Evolutionary conservation across 345 rosid species (phyloP).

Genomic region (Psidium friedrichsthalianum): DNA sequence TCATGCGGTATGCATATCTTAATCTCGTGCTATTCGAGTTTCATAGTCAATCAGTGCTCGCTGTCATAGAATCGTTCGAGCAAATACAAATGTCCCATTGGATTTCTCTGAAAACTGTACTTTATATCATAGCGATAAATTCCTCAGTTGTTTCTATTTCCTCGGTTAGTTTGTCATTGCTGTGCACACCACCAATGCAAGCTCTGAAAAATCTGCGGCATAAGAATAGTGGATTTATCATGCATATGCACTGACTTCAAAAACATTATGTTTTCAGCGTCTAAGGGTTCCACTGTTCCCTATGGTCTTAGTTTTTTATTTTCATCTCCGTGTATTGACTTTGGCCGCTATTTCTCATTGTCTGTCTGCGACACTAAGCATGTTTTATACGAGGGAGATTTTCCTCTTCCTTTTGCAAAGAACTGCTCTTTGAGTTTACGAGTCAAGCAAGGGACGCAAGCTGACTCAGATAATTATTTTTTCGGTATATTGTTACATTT

Average conservation of each 20-base stretch:
- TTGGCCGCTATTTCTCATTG: neutral
- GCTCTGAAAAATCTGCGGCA: neutral
- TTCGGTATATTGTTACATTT: conserved; percentile 41
- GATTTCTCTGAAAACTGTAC: neutral
- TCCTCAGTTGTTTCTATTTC: neutral
- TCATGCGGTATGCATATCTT: conserved; percentile 46
- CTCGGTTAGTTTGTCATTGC: neutral
- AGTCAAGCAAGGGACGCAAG: too few species aligned
- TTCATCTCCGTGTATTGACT: neutral
- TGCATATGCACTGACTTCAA: neutral
- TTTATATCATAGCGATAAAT: neutral
- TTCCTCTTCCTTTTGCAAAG: conserved; percentile 30
- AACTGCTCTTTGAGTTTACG: conserved; percentile 54
- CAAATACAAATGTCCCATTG: neutral
- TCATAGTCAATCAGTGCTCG: neutral
- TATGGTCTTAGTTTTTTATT: neutral
- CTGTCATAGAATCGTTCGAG: neutral
- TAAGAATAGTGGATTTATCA: neutral
- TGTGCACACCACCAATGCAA: neutral
- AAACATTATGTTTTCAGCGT: neutral
- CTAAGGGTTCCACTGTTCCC: neutral
- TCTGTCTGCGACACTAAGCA: neutral
- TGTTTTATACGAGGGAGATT: neutral
- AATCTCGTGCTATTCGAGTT: neutral
- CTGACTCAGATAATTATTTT: too few species aligned